Evolutionary conservation across 129 eudicot species (phyloP).

Genomic region (Flaveria robusta): DNA sequence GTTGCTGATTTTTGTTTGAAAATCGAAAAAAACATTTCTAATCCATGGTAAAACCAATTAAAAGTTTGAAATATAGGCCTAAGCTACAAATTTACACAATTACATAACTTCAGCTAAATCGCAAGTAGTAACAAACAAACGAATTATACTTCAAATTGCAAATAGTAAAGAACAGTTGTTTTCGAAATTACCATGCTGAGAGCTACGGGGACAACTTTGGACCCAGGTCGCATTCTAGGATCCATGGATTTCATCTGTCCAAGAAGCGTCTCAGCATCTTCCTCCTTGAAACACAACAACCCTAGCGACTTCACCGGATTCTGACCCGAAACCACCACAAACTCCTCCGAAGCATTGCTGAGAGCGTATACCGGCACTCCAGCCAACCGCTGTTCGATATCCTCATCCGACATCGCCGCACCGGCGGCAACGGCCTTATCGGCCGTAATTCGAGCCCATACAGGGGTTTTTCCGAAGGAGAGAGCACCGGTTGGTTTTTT

Average conservation of each 20-base stretch:
- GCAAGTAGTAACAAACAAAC: not conserved
- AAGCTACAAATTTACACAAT: too few relatives aligned
- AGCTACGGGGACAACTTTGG: constrained; percentile 81
- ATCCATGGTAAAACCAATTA: too few relatives aligned
- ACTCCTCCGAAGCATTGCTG: constrained; percentile 62
- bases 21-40: too few relatives aligned
- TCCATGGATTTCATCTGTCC: constrained; percentile 67
- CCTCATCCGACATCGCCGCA: constrained; percentile 40
- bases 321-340: constrained; percentile 68
- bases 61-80: too few relatives aligned
- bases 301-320: constrained; percentile 56
- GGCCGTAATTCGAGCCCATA: constrained; percentile 41
- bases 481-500: constrained; percentile 1
- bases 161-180: not conserved
- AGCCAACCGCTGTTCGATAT: constrained; percentile 62
- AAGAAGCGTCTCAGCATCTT: constrained; percentile 71
- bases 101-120: too few relatives aligned
- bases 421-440: constrained; percentile 8
- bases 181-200: constrained; percentile 60
- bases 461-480: constrained; percentile 25
- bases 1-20: too few relatives aligned
- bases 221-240: constrained; percentile 57
- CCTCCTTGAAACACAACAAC: constrained; percentile 70
- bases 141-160: not conserved
- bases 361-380: constrained; percentile 87